Conservation (phyloP, 441 rosid species). For the Mallotus repandus region DNA sequence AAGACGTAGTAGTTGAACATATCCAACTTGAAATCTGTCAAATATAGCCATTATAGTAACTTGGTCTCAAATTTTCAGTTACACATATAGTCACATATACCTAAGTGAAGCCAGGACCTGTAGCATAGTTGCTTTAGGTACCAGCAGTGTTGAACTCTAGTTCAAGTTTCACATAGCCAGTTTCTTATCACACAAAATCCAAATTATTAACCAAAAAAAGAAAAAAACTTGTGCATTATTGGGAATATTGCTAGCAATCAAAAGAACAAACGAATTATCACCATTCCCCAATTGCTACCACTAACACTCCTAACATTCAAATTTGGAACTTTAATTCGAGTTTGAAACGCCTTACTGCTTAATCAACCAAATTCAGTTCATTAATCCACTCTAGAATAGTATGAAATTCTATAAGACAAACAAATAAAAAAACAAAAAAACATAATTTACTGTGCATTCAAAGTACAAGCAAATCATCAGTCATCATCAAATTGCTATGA, state of each 20-base stretch:
- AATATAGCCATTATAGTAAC: background rate
- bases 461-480: background rate
- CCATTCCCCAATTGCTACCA: too few relatives aligned
- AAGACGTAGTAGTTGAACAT: background rate
- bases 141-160: background rate
- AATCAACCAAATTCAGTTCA: too few relatives aligned
- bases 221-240: too few relatives aligned
- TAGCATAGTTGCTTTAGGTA: background rate
- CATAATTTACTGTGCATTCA: background rate
- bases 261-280: background rate
- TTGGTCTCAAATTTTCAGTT: background rate
- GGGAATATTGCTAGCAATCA: background rate
- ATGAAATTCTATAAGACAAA: too few relatives aligned
- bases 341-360: too few relatives aligned
- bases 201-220: background rate
- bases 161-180: background rate
- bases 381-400: too few relatives aligned
- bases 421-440: too few relatives aligned
- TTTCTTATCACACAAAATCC: background rate
- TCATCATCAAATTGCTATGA: too few relatives aligned
- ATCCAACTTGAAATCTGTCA: background rate
- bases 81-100: background rate
- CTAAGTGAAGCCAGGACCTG: background rate
- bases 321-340: too few relatives aligned
- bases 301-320: too few relatives aligned